Conservation (phyloP, 2,329 filamentous ascomycete species). For the Fusarium oxysporum region DNA sequence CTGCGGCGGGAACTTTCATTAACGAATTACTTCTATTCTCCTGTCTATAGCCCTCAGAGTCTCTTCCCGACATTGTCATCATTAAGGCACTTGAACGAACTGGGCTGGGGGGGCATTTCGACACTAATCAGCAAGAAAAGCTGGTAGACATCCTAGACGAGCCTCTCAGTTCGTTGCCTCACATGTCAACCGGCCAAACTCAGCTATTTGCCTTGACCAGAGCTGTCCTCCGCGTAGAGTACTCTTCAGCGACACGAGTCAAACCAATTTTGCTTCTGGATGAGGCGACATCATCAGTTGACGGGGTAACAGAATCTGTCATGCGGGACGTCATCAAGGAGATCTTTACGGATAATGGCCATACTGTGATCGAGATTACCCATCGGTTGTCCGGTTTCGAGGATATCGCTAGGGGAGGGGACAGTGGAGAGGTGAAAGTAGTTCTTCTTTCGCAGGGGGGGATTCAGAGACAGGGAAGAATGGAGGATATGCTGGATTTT, state of each 20-base stretch:
- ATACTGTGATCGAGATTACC: background rate
- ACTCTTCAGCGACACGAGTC: accelerated
- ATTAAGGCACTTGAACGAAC: background rate
- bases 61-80: background rate
- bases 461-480: background rate
- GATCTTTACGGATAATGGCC: background rate
- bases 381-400: background rate
- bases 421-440: accelerated
- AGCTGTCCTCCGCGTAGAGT: background rate
- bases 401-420: accelerated
- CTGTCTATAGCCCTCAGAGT: too few species aligned
- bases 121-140: accelerated
- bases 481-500: background rate
- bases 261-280: background rate
- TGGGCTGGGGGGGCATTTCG: background rate
- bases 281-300: background rate
- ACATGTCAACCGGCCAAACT: background rate
- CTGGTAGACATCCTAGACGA: background rate
- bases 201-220: background rate
- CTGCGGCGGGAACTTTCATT: background rate
- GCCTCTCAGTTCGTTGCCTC: background rate
- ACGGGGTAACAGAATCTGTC: background rate
- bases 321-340: background rate
- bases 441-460: background rate
- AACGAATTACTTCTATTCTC: accelerated